Percentiles rank a stretch among this genome's conserved stretches.
These are phyloP conservation scores for Magnolia changhungtana DNA, from an alignment of 164 flowering plant genomes.

Conservation along the genomic window DNA sequence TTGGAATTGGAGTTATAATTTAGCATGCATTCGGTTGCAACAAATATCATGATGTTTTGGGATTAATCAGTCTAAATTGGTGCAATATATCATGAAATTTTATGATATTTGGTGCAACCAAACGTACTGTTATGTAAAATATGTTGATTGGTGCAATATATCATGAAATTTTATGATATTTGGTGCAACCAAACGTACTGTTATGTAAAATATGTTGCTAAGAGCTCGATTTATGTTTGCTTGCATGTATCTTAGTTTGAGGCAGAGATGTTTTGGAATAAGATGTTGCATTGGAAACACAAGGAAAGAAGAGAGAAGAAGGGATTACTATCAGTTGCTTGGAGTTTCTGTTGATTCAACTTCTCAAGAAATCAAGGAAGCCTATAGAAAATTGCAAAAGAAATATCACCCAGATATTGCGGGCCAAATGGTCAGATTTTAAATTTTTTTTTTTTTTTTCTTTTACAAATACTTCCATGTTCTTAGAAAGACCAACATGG, in stretches of 20 bases:
- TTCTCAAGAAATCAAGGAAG: constrained; percentile 49
- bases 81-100: no score
- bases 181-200: no score
- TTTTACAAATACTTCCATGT: no score
- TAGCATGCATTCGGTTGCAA: no score
- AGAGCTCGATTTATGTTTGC: not conserved
- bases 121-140: no score
- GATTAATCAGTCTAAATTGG: no score
- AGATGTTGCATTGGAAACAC: constrained; percentile 18
- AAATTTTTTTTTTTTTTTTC: not conserved
- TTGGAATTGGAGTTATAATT: not conserved
- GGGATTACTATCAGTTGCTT: constrained; percentile 52
- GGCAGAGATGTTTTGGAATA: constrained; percentile 14
- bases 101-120: not conserved
- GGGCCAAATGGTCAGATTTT: constrained; percentile 44
- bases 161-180: not conserved
- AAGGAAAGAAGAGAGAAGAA: constrained; percentile 11
- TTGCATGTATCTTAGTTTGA: constrained; percentile 17
- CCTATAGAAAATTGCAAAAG: constrained; percentile 69
- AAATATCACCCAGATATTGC: constrained; percentile 71
- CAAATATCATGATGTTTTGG: no score
- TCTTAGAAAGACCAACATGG: no score
- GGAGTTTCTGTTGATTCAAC: constrained; percentile 55
- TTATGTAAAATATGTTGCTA: not conserved
- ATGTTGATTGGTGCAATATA: no score